Evolutionary conservation across 108 stramenopile species (phyloP).

Genomic region (Fragilaria radians): DNA sequence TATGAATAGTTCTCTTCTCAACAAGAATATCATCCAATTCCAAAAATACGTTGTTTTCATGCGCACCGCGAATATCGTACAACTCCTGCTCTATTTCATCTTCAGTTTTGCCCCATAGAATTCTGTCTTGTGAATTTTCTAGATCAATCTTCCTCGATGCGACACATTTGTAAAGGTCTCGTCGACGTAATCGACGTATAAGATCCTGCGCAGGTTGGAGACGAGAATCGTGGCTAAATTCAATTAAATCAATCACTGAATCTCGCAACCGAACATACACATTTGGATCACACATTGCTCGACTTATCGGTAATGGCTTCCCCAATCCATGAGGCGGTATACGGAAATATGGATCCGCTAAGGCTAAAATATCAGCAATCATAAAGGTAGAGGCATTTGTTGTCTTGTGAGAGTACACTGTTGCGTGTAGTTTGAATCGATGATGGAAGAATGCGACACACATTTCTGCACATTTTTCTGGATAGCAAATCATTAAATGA

Average conservation of each 20-base stretch:
- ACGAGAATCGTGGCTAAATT: constrained; percentile 18
- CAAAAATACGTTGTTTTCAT: constrained; percentile 19
- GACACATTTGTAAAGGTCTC: constrained; percentile 59
- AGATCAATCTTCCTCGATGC: constrained; percentile 12
- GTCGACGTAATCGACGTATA: constrained; percentile 33
- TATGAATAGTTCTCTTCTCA: constrained; percentile 49
- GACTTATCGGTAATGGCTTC: constrained; percentile 46
- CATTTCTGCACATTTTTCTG: constrained; percentile 58
- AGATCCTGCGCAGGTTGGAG: constrained; percentile 47
- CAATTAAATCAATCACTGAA: constrained; percentile 51
- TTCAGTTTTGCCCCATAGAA: constrained; percentile 10
- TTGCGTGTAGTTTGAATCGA: constrained; percentile 63
- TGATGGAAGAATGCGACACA: constrained; percentile 65
- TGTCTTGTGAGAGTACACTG: constrained; percentile 83
- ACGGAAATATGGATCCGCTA: constrained; percentile 65
- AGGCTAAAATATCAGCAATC: constrained; percentile 64
- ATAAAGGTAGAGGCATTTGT: constrained; percentile 57
- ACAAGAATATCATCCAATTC: constrained; percentile 55
- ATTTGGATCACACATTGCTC: constrained; percentile 43
- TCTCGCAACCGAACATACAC: constrained; percentile 48
- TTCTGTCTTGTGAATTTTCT: constrained; percentile 1
- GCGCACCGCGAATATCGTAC: constrained; percentile 10
- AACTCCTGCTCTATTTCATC: constrained; percentile 29
- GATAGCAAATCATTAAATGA: constrained; percentile 86
- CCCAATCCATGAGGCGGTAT: constrained; percentile 15